Percentiles rank a stretch among this genome's conserved stretches.
These are phyloP conservation scores for Cyclotella atomus DNA, from an alignment of 108 stramenopile genomes.

Conservation along the genomic window DNA sequence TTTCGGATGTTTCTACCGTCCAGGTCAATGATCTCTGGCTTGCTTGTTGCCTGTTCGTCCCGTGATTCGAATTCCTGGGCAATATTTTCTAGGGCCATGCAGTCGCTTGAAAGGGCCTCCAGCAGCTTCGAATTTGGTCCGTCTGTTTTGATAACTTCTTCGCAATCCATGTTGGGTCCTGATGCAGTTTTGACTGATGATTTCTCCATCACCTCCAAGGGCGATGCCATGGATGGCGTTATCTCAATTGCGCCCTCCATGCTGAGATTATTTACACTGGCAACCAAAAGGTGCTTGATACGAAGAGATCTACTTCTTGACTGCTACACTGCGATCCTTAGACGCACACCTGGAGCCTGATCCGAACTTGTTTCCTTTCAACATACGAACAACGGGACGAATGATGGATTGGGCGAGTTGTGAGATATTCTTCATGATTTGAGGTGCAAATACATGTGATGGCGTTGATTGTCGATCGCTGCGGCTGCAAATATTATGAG, in stretches of 20 bases:
- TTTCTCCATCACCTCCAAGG: no score
- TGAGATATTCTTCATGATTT: constrained; percentile 2
- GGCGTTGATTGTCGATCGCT: no score
- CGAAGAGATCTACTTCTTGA: neutral
- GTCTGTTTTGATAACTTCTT: neutral
- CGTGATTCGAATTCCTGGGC: neutral
- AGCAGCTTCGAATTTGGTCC: neutral
- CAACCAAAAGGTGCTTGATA: no score
- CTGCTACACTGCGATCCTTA: neutral
- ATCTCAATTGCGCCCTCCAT: no score
- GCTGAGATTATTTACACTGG: no score
- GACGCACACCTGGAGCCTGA: neutral
- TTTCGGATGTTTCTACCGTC: neutral
- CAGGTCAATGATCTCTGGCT: neutral
- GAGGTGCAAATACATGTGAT: no score
- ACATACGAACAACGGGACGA: neutral
- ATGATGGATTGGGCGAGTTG: neutral
- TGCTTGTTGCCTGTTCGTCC: neutral
- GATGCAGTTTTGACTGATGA: no score
- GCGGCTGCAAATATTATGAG: no score
- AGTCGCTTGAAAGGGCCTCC: neutral
- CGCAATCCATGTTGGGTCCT: neutral
- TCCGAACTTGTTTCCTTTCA: constrained; percentile 5
- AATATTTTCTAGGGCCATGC: neutral
- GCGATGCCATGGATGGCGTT: no score